phyloP scores from a whole-genome alignment of 768 basidiomycete genomes.

The Boletus reticuloceps region DNA sequence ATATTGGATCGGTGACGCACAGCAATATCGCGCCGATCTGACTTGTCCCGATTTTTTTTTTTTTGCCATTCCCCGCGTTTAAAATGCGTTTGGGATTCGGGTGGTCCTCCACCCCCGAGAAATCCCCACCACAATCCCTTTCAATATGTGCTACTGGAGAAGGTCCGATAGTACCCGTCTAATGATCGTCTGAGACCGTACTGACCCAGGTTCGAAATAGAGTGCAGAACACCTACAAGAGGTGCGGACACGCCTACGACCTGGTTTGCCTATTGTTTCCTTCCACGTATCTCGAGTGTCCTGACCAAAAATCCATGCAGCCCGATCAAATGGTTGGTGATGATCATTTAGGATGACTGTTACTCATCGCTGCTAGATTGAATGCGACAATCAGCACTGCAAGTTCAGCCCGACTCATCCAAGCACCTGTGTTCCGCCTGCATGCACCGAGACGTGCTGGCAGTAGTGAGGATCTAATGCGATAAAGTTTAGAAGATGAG shows the following conservation, averaged over 20 bases:
- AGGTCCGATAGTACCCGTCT: slow-evolving; percentile 44
- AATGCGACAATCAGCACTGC: slow-evolving; percentile 63
- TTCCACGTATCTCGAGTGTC: slow-evolving; percentile 6
- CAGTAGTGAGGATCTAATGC: slow-evolving; percentile 57
- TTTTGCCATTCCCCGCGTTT: slow-evolving; percentile 15
- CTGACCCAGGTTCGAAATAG: slow-evolving; percentile 35
- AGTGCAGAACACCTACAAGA: slow-evolving; percentile 60
- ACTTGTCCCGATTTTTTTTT: slow-evolving; percentile 22
- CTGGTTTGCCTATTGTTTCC: slow-evolving; percentile 40
- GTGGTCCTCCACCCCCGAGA: background rate
- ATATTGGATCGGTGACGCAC: slow-evolving; percentile 25
- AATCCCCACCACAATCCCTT: slow-evolving; percentile 21
- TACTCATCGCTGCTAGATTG: slow-evolving; percentile 44
- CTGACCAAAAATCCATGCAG: slow-evolving; percentile 33
- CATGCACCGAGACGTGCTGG: slow-evolving; percentile 67
- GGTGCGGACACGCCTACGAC: slow-evolving; percentile 53
- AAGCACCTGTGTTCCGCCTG: slow-evolving; percentile 49
- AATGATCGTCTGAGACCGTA: slow-evolving; percentile 8
- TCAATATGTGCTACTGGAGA: slow-evolving; percentile 68
- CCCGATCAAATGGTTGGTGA: slow-evolving; percentile 56
- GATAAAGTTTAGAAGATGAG: slow-evolving; percentile 3
- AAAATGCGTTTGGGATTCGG: slow-evolving; percentile 18
- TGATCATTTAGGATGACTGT: slow-evolving; percentile 1
- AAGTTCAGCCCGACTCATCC: slow-evolving; percentile 71
- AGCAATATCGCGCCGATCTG: slow-evolving; percentile 26